Conservation (phyloP, 129 eudicot species). For the Escallonia rubra region DNA sequence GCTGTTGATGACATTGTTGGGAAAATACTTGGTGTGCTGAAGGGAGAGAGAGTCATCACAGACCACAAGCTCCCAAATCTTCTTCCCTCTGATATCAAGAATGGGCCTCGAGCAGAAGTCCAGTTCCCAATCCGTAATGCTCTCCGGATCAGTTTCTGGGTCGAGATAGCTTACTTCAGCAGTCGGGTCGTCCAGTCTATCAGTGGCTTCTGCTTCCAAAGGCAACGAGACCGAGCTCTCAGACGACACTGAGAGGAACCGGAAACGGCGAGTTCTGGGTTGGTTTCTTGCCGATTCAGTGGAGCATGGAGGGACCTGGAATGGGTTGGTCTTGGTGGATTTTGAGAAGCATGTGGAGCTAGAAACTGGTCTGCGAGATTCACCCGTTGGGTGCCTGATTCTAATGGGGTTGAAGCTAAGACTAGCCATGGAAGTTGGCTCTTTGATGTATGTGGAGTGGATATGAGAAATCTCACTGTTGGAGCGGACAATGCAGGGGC, state of each 20-base stretch:
- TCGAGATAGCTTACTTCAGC: conserved; percentile 78
- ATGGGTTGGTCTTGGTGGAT: conserved; percentile 33
- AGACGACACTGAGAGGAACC: conserved; percentile 52
- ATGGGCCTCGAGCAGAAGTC: conserved; percentile 97
- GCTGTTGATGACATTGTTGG: conserved; percentile 92
- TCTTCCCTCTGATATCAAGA: conserved; percentile 94
- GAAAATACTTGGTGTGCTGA: conserved; percentile 89
- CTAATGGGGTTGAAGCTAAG: conserved; percentile 58
- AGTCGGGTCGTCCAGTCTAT: conserved; percentile 60
- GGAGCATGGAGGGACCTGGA: conserved; percentile 9
- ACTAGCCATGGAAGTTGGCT: conserved; percentile 38
- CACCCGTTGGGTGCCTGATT: conserved; percentile 36
- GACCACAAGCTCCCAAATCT: conserved; percentile 95
- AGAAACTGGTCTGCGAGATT: conserved; percentile 25
- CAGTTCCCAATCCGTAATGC: conserved; percentile 83
- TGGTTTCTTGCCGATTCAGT: conserved; percentile 15
- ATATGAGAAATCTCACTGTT: no score
- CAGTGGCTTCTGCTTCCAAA: conserved; percentile 25
- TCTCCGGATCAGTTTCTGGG: conserved; percentile 79
- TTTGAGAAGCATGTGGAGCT: conserved; percentile 24
- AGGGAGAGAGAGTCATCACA: conserved; percentile 85
- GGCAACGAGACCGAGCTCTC: conserved; percentile 62
- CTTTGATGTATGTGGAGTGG: background rate
- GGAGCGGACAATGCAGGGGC: background rate
- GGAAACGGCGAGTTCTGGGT: conserved; percentile 20